A percentile compares a stretch with the other conserved stretches of the same genome.
These are phyloP conservation scores for Sporothrix protearum DNA, from an alignment of 2,329 filamentous ascomycete genomes.

Conservation along the genomic window DNA sequence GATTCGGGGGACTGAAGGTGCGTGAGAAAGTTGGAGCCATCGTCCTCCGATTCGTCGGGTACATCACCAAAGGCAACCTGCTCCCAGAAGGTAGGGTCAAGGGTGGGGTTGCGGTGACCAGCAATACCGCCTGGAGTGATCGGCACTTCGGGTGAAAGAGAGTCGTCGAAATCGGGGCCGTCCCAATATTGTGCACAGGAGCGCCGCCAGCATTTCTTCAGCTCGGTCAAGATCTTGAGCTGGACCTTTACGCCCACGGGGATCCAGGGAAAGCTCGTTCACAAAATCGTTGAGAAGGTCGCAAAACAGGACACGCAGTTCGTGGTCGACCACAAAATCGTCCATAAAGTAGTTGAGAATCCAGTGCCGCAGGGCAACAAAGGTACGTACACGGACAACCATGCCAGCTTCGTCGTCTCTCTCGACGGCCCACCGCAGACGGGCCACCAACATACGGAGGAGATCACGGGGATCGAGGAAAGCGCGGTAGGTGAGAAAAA, in stretches of 20 bases:
- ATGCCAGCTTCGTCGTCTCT: constrained; percentile 79
- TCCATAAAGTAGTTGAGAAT: constrained; percentile 96
- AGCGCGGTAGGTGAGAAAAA: constrained; percentile 90
- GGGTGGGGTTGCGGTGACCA: constrained; percentile 54
- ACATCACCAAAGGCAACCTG: constrained; percentile 45
- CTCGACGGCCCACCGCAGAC: constrained; percentile 80
- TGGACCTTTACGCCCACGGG: constrained; percentile 51
- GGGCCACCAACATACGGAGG: constrained; percentile 76
- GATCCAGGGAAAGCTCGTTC: constrained; percentile 50
- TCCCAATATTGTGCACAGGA: constrained; percentile 92
- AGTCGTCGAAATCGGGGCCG: constrained; percentile 60
- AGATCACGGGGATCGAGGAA: constrained; percentile 77
- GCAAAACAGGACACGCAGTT: constrained; percentile 75
- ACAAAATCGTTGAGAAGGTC: constrained; percentile 69
- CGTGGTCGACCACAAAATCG: constrained; percentile 77
- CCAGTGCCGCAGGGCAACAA: constrained; percentile 95
- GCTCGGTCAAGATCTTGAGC: constrained; percentile 83
- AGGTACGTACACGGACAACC: constrained; percentile 91
- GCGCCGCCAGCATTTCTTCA: constrained; percentile 96
- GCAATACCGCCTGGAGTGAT: constrained; percentile 73
- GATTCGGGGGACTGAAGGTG: constrained; percentile 25
- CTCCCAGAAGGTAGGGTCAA: constrained; percentile 56
- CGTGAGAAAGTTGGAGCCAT: constrained; percentile 39
- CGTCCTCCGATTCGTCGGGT: constrained; percentile 43
- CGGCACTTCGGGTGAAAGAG: constrained; percentile 59